Percentiles rank a stretch among this genome's conserved stretches.
Conservation (phyloP, 2,329 filamentous ascomycete species). For the Cytospora piceae region DNA sequence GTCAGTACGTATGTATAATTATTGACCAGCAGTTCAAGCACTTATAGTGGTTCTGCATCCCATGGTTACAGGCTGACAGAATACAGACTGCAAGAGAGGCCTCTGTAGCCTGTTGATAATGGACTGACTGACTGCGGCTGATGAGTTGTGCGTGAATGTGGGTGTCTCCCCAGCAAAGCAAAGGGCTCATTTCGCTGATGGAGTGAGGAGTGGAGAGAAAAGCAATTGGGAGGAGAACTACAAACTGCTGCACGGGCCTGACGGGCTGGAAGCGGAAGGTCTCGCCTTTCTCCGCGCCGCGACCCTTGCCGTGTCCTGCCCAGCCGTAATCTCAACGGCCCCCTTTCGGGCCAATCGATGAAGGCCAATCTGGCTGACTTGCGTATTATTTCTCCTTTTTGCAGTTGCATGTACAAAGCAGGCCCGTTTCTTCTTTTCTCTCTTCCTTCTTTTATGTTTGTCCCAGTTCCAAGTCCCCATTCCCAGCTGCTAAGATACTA, state of each 20-base stretch:
- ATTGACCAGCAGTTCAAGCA: no score
- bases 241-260: not conserved
- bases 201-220: conserved; percentile 15
- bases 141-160: not conserved
- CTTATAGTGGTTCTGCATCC: no score
- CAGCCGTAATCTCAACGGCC: conserved; percentile 20
- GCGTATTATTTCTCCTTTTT: conserved; percentile 24
- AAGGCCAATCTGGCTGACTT: conserved; percentile 21
- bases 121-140: no score
- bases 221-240: conserved; percentile 12
- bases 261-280: not conserved
- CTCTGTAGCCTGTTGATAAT: no score
- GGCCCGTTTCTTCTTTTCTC: conserved; percentile 16
- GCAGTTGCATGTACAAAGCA: conserved; percentile 7
- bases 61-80: no score
- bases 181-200: conserved; percentile 23
- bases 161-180: not conserved
- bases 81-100: no score
- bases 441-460: conserved; percentile 12
- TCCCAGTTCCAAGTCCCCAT: not conserved
- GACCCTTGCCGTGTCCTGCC: conserved; percentile 15
- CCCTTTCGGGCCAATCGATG: conserved; percentile 18
- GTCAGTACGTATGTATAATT: no score
- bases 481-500: not conserved
- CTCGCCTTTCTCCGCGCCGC: conserved; percentile 5